These are phyloP conservation scores for Stemphylium lycopersici DNA, from an alignment of 2,329 filamentous ascomycete genomes.

Conservation along the genomic window DNA sequence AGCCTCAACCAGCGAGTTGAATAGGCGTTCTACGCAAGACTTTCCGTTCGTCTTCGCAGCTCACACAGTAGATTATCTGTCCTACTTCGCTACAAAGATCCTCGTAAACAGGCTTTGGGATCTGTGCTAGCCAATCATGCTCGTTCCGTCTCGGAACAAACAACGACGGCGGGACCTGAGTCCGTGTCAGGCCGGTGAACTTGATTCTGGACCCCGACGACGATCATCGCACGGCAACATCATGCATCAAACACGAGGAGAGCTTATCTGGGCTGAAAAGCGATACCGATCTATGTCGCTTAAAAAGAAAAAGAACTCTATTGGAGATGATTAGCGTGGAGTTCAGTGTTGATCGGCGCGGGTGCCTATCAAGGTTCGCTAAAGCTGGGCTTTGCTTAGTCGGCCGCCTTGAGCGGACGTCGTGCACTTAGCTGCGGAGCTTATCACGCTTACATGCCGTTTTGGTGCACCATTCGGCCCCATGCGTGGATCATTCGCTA, in stretches of 20 bases:
- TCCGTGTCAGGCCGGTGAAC: background rate
- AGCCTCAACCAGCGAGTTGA: background rate
- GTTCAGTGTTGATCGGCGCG: background rate
- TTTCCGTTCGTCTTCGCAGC: background rate
- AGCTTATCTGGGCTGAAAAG: background rate
- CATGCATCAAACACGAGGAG: background rate
- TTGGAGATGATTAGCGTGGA: background rate
- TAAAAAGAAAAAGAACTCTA: background rate
- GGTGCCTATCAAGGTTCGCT: background rate
- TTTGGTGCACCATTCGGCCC: background rate
- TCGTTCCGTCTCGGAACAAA: background rate
- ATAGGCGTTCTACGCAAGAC: background rate
- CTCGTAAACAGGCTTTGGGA: background rate
- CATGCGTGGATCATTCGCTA: background rate
- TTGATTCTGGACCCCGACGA: background rate
- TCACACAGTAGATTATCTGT: background rate
- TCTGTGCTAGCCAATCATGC: background rate
- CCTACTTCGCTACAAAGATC: background rate
- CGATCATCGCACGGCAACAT: background rate
- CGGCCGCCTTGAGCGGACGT: background rate
- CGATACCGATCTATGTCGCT: background rate
- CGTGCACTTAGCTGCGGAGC: background rate
- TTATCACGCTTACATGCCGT: background rate
- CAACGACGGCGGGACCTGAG: background rate
- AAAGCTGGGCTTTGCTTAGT: slow-evolving; percentile 7